Base-by-base conservation (phyloP, 1,284 basidiomycete genomes). In the Exobasidium rhododendri region DNA sequence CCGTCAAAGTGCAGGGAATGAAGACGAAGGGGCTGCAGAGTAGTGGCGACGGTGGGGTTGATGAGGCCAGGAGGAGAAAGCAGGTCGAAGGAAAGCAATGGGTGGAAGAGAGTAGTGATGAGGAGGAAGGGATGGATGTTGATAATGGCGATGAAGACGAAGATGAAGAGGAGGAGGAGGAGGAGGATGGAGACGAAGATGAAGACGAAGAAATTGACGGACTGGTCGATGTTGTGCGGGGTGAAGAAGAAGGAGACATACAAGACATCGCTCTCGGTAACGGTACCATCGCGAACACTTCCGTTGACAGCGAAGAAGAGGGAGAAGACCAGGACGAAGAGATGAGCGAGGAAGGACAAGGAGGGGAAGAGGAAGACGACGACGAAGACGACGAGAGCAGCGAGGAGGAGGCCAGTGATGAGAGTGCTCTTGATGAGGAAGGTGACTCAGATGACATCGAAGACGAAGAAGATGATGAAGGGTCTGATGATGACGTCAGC, bases 171-270 rank as follows among this genome's bases (percentile, higher is more conserved):
- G 50, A 53, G 31, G 51, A 56, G 2, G 59, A 31, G 3, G 60
- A 58, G 17, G 54, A 50, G 5, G 56, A 46, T 24, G 61, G 88
- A 61, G 83, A 82, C 7, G 17, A 70, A 74, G 82, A 40, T 70
- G 85, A 88, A 65, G 82, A 40, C 70, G 85, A 88, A 65, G 75
- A 70, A 29, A 82, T 83, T 57, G 84, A 86, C 69, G 85, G 83
- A 56, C 86, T 81, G 6, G 51, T 28, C 17, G 32, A 28, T 30
- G 53, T 44, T 11, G 31, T 43, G 10, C 54, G 58, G 14, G 59
- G 22, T 20, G 60, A 45, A 17, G 60, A 63, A n/a, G 61, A 63
- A 6, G 60, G 26, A 29, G 61, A 50, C 2, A 32, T 40, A 10
- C 30, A 58, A 14, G 59, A 62, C 32, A 56, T 58, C n/a, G 45